phyloP scores from a whole-genome alignment of 805 yeast genomes.

The Starmerella roubikii region DNA sequence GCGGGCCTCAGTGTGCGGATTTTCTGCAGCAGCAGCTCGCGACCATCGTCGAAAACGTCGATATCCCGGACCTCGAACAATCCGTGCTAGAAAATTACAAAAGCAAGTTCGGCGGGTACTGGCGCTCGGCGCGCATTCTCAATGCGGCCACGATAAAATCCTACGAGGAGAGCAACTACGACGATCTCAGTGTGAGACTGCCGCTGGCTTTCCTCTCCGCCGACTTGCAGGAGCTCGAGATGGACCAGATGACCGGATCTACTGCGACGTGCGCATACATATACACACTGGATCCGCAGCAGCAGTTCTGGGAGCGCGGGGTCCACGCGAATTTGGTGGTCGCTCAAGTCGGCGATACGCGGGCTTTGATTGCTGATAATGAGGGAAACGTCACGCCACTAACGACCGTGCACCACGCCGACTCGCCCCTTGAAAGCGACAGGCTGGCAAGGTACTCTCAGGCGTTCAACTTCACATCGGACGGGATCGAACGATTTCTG shows the following conservation, averaged over 20 bases:
- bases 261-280: slow-evolving; percentile 57
- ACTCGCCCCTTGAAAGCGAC: slow-evolving; percentile 61
- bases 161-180: slow-evolving; percentile 25
- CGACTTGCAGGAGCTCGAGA: slow-evolving; percentile 42
- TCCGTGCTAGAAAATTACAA: slow-evolving; percentile 42
- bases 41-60: slow-evolving; percentile 35
- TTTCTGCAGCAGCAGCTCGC: slow-evolving; percentile 45
- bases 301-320: slow-evolving; percentile 45
- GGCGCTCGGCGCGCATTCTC: slow-evolving; percentile 39
- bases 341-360: slow-evolving; percentile 89
- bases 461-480: slow-evolving; percentile 66
- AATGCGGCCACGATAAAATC: slow-evolving; percentile 31
- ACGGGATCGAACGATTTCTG: slow-evolving; percentile 79
- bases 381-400: slow-evolving; percentile 67
- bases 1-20: slow-evolving; percentile 63
- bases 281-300: slow-evolving; percentile 32
- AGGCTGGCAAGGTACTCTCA: slow-evolving; percentile 54
- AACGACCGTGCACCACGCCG: slow-evolving; percentile 76
- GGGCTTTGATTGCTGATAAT: slow-evolving; percentile 71
- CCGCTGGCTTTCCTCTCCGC: slow-evolving; percentile 52
- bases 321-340: slow-evolving; percentile 56
- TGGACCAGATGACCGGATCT: slow-evolving; percentile 36
- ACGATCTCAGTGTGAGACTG: slow-evolving; percentile 48
- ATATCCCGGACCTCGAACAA: slow-evolving; percentile 27
- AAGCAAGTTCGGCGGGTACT: slow-evolving; percentile 60